phyloP scores from a whole-genome alignment of 768 basidiomycete species.

The Podaxis sp. region DNA sequence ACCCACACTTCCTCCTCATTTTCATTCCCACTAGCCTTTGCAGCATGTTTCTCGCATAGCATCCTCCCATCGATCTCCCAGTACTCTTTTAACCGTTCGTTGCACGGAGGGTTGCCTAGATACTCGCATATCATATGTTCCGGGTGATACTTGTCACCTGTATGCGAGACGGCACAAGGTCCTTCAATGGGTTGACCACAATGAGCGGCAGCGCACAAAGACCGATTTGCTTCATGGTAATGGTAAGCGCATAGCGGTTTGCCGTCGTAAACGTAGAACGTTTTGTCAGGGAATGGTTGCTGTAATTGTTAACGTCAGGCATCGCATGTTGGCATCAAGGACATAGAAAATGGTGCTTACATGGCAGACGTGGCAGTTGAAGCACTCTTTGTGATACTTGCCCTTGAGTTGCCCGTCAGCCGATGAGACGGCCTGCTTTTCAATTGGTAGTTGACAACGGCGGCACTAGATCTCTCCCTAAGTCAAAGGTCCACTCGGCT shows the following conservation, averaged over 20 bases:
- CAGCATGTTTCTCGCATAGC: conserved; percentile 84
- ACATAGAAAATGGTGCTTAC: conserved; percentile 37
- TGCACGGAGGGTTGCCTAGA: conserved; percentile 45
- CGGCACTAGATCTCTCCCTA: conserved; percentile 59
- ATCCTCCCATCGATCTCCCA: conserved; percentile 87
- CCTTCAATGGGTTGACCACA: conserved; percentile 94
- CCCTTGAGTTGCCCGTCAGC: conserved; percentile 94
- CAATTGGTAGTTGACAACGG: conserved; percentile 82
- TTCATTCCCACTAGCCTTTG: conserved; percentile 23
- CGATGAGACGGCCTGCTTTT: conserved; percentile 88
- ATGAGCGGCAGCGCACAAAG: conserved; percentile 73
- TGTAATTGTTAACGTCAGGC: conserved; percentile 26
- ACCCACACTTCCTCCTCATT: conserved; percentile 31
- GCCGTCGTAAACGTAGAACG: conserved; percentile 89
- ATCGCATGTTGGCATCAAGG: background rate
- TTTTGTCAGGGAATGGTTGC: conserved; percentile 90
- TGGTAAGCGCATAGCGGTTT: conserved; percentile 91
- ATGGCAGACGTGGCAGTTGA: conserved; percentile 83
- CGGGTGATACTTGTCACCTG: conserved; percentile 82
- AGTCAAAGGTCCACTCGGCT: background rate
- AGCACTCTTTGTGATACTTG: conserved; percentile 92
- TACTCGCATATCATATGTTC: conserved; percentile 87
- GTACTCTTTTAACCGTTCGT: conserved; percentile 71
- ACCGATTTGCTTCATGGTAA: conserved; percentile 90
- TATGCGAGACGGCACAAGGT: conserved; percentile 84